Base-by-base conservation (phyloP, 2,329 filamentous ascomycete genomes). In the Tolypocladium tropicale region DNA sequence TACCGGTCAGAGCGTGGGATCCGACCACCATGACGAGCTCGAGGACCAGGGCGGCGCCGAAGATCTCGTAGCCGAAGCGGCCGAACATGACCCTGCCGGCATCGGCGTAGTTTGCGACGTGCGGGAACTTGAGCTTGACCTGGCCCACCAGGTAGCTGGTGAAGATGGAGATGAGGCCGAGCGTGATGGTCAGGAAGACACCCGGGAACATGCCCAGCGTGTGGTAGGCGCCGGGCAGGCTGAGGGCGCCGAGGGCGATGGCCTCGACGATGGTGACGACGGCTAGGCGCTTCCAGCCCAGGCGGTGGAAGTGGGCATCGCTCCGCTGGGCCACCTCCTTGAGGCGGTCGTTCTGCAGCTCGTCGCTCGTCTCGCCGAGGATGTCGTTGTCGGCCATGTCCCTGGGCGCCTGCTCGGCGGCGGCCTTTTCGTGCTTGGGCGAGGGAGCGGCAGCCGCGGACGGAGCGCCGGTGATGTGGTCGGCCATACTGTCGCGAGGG, bases 1-100 rank as follows among this genome's bases (percentile, higher is more conserved):
- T 79, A 61, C 88, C 88, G 0, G 85, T 88, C 59, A 89, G 72
- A 52, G 87, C 76, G 70, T 90, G 88, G 18, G 84, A 86, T 34
- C 80, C 84, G 69, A 86, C 84, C 62, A 88, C 79, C 70, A 90
- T 88, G 56, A 86, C 71, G 39, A 89, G 74, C 68, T 88, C 82
- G n/a, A 88, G 68, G 10, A 79, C 72, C 62, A 86, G 84, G 59
- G 79, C 83, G 60, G 74, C 69, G 28, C 83, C 84, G 50, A 88
- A 72, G 33, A 89, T 60, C 66, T 87, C 82, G 58, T 83, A 80
- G 1, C 83, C 84, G 41, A 80, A 72, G n/a, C 70, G 72, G 9
- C 87, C 87, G 56, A 76, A 74, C 52, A 89, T 73, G 49, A 89
- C 73, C 49, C 78, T 73, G 2, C 84, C 85, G 14, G 83, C 85